Evolutionary conservation across 176 grass and related monocot genomes (phyloP).

Genomic region (Oryza meridionalis): DNA sequence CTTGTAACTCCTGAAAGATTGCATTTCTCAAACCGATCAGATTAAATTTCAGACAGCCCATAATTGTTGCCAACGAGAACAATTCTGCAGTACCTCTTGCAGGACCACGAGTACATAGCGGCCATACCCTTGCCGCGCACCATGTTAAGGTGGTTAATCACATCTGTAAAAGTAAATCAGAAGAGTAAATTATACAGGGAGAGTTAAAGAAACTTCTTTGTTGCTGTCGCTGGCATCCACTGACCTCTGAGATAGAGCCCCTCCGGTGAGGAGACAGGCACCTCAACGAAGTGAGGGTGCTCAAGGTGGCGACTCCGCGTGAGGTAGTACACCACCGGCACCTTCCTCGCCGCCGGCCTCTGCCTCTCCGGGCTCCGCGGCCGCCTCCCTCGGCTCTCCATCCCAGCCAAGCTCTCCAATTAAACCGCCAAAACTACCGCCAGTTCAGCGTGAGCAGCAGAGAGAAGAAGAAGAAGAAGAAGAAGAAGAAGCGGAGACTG

Average conservation of each 20-base stretch:
- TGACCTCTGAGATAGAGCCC: constrained; percentile 84
- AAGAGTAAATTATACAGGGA: background rate
- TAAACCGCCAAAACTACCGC: background rate
- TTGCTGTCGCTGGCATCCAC: background rate
- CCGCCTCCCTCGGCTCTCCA: constrained; percentile 52
- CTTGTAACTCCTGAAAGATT: constrained; percentile 83
- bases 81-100: constrained; percentile 67
- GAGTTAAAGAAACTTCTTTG: background rate
- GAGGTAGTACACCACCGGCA: constrained; percentile 95
- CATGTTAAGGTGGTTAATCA: constrained; percentile 77
- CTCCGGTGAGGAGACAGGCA: constrained; percentile 65
- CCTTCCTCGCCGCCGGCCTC: constrained; percentile 50
- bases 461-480: background rate
- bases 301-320: constrained; percentile 93
- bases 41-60: background rate
- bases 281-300: constrained; percentile 99
- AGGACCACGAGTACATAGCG: constrained; percentile 92
- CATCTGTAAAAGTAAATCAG: constrained; percentile 46
- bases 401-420: background rate
- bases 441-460: constrained; percentile 17
- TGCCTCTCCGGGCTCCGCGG: constrained; percentile 46
- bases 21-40: background rate
- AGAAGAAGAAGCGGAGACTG: background rate
- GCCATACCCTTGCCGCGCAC: constrained; percentile 90
- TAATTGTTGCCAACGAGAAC: background rate